Evolutionary conservation across 1,284 basidiomycete genomes (phyloP).

Genomic region (Puccinia horiana): DNA sequence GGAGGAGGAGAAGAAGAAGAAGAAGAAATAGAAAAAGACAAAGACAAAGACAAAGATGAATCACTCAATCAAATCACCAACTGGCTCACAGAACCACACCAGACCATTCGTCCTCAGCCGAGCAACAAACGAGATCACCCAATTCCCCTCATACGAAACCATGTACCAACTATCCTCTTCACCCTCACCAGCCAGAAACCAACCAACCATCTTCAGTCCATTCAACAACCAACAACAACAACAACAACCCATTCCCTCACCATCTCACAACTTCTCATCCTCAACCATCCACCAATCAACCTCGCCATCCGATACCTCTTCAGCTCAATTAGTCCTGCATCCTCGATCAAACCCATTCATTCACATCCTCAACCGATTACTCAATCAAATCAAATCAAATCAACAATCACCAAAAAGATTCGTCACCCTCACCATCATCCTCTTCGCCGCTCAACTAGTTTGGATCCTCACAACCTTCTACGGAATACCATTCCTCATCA

Average conservation of each 20-base stretch:
- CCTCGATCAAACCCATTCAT: too few relatives aligned
- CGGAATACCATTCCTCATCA: conserved; percentile 33
- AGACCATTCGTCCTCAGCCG: conserved; percentile 9
- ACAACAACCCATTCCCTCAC: conserved; percentile 4
- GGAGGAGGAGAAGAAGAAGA: conserved; percentile 1
- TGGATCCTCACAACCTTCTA: conserved; percentile 24
- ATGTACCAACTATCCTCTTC: conserved; percentile 10
- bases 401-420: neutral
- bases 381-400: neutral
- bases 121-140: conserved; percentile 43
- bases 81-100: neutral
- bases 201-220: too few relatives aligned
- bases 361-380: neutral
- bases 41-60: neutral
- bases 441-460: conserved; percentile 19
- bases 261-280: neutral
- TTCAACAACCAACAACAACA: neutral
- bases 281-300: conserved; percentile 1
- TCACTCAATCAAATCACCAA: neutral
- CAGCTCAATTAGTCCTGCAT: neutral
- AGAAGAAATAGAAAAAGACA: neutral
- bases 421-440: neutral
- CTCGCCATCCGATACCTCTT: neutral
- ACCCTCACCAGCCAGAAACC: neutral
- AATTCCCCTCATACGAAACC: conserved; percentile 40